phyloP scores from a whole-genome alignment of 345 rosid species.

The Boechera retrofracta region DNA sequence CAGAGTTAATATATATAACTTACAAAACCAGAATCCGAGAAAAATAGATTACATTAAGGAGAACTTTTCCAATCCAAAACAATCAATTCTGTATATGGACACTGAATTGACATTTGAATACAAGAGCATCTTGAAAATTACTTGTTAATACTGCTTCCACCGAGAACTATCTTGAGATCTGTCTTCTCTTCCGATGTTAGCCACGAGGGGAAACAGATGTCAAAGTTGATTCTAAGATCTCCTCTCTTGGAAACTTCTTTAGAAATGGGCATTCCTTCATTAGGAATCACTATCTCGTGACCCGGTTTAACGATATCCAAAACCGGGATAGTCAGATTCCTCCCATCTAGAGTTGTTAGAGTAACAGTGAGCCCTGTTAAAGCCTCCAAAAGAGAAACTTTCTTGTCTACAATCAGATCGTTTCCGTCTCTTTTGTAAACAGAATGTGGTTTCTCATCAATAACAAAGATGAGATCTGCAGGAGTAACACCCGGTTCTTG shows the following conservation, averaged over 20 bases:
- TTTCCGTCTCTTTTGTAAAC: slow-evolving; percentile 67
- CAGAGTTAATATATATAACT: no score
- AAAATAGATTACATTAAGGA: background rate
- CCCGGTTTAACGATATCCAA: slow-evolving; percentile 67
- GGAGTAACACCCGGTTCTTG: slow-evolving; percentile 63
- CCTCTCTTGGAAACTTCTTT: slow-evolving; percentile 69
- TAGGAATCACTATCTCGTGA: slow-evolving; percentile 55
- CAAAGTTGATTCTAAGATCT: slow-evolving; percentile 60
- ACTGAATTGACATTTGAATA: slow-evolving; percentile 35
- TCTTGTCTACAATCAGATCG: slow-evolving; percentile 61
- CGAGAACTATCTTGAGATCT: slow-evolving; percentile 65
- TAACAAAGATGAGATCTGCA: slow-evolving; percentile 71
- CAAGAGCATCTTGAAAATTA: slow-evolving; percentile 30
- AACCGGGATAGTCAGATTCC: slow-evolving; percentile 55
- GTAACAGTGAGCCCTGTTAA: slow-evolving; percentile 62
- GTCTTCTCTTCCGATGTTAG: slow-evolving; percentile 65
- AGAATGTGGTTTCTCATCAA: slow-evolving; percentile 77
- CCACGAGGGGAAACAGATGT: slow-evolving; percentile 60
- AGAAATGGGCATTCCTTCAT: slow-evolving; percentile 83
- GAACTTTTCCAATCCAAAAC: background rate
- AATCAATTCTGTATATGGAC: slow-evolving; percentile 51
- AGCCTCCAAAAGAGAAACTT: slow-evolving; percentile 64
- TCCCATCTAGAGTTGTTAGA: slow-evolving; percentile 71
- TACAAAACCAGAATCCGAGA: no score
- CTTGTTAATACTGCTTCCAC: slow-evolving; percentile 44